A percentile compares a stretch with the other conserved stretches of the same genome.
Conservation (phyloP, 176 grass and related monocot species). For the Oryza glumipatula region DNA sequence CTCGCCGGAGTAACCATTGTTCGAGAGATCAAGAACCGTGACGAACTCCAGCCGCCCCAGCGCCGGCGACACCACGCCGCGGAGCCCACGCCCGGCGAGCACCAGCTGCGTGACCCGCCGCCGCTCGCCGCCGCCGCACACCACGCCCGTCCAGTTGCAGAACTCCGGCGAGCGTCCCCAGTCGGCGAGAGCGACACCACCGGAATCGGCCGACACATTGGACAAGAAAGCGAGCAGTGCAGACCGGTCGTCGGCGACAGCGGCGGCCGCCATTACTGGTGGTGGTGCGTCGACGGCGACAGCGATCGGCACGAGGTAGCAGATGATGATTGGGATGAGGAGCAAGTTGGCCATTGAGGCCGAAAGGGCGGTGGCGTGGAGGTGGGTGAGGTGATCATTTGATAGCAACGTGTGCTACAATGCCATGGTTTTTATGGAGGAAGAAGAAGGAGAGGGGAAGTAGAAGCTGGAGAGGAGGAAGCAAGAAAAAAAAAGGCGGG, state of each 20-base stretch:
- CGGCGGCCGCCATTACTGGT: background rate
- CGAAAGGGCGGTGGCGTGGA: slow-evolving; percentile 8
- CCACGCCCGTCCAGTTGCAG: slow-evolving; percentile 79
- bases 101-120: slow-evolving; percentile 53
- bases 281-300: slow-evolving; percentile 24
- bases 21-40: slow-evolving; percentile 61
- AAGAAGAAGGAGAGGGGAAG: background rate
- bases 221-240: slow-evolving; percentile 58
- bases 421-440: slow-evolving; percentile 57
- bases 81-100: slow-evolving; percentile 44
- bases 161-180: slow-evolving; percentile 56
- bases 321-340: slow-evolving; percentile 46
- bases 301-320: slow-evolving; percentile 38
- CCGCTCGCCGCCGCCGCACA: slow-evolving; percentile 36
- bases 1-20: slow-evolving; percentile 51
- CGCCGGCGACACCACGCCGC: slow-evolving; percentile 53
- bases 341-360: slow-evolving; percentile 35
- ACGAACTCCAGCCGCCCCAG: slow-evolving; percentile 49
- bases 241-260: slow-evolving; percentile 33
- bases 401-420: slow-evolving; percentile 65
- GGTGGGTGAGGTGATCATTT: slow-evolving; percentile 41
- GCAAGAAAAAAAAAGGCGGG: slow-evolving; percentile 34
- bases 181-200: slow-evolving; percentile 20
- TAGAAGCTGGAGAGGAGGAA: slow-evolving; percentile 35
- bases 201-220: slow-evolving; percentile 41